phyloP scores from a whole-genome alignment of 1,284 basidiomycete species.

The Ceratobasidium sp. region DNA sequence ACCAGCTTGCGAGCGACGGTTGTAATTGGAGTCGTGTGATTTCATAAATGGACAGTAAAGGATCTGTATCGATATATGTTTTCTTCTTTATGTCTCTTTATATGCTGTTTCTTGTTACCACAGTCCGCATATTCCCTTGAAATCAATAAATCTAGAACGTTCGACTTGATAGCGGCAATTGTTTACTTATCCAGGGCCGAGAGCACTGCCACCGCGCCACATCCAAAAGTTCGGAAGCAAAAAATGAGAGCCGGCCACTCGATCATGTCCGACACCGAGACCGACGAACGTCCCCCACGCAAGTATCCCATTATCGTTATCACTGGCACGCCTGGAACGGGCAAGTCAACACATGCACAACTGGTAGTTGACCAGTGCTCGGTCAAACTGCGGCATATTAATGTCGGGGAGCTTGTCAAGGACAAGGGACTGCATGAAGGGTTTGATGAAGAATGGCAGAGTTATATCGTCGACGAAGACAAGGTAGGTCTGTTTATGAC shows the following conservation, averaged over 20 bases:
- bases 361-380: conserved; percentile 73
- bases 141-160: background rate
- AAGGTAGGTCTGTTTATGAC: conserved; percentile 59
- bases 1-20: conserved; percentile 72
- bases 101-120: background rate
- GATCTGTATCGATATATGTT: conserved; percentile 19
- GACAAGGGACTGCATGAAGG: conserved; percentile 81
- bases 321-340: conserved; percentile 87
- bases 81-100: background rate
- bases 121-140: background rate
- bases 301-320: conserved; percentile 82
- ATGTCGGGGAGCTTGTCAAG: conserved; percentile 90
- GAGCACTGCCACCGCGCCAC: conserved; percentile 32
- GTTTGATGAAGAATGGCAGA: conserved; percentile 94
- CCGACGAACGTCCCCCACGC: conserved; percentile 35
- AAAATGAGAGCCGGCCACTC: background rate
- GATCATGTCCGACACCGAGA: conserved; percentile 32
- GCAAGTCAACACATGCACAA: conserved; percentile 90
- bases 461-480: conserved; percentile 94
- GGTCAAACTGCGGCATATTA: conserved; percentile 78
- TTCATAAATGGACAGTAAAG: background rate
- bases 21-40: conserved; percentile 71
- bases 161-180: background rate
- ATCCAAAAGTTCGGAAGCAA: conserved; percentile 32
- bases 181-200: conserved; percentile 18